phyloP scores from a whole-genome alignment of 2,329 filamentous ascomycete genomes.

The Trichophyton verrucosum region DNA sequence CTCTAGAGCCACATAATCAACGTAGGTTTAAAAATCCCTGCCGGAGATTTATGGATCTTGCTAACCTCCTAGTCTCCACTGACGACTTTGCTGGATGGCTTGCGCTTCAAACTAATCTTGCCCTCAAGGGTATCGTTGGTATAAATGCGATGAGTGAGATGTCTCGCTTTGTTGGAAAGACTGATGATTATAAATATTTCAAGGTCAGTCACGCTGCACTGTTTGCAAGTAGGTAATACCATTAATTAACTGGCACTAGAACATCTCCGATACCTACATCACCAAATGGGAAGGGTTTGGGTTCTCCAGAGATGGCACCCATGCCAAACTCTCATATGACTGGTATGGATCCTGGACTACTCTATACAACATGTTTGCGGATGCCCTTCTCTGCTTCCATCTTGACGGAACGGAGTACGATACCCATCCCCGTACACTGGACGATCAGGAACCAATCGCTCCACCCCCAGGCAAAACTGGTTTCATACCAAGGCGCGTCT shows the following conservation, averaged over 20 bases:
- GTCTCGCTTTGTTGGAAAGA: constrained; percentile 48
- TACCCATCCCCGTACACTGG: constrained; percentile 6
- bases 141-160: constrained; percentile 67
- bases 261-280: constrained; percentile 55
- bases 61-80: constrained; percentile 48
- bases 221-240: constrained; percentile 4
- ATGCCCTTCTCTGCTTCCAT: constrained; percentile 71
- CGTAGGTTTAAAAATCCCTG: constrained; percentile 27
- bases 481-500: constrained; percentile 64
- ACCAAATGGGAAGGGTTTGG: constrained; percentile 58
- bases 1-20: constrained; percentile 62
- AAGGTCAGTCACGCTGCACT: constrained; percentile 25
- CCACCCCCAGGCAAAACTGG: constrained; percentile 27
- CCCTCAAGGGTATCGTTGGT: constrained; percentile 71
- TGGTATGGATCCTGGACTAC: constrained; percentile 73
- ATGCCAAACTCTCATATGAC: constrained; percentile 69
- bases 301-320: constrained; percentile 55
- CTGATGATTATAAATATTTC: constrained; percentile 46
- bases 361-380: constrained; percentile 74
- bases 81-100: constrained; percentile 75
- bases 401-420: constrained; percentile 34
- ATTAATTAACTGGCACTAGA: constrained; percentile 19
- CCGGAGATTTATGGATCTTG: not conserved
- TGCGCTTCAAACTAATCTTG: constrained; percentile 67
- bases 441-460: constrained; percentile 18